Base-by-base conservation (phyloP, 1,284 basidiomycete species). In the Malassezia globosa region DNA sequence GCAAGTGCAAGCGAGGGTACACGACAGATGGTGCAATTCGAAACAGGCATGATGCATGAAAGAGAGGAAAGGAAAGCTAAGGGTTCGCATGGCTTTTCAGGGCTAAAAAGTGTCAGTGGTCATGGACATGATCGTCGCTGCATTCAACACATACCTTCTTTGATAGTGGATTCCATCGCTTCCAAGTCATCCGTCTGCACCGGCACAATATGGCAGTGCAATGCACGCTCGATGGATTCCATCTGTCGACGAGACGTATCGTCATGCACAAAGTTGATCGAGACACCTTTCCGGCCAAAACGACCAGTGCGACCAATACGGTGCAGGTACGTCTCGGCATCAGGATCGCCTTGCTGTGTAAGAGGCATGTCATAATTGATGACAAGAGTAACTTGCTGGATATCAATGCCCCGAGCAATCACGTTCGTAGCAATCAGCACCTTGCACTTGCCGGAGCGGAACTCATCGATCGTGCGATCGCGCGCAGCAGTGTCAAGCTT, bases 391-490 rank as follows among this genome's bases (percentile, higher is more conserved):
- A 99, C 94, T 76, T 96, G 92, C 58, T 88, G 79, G 64, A 99
- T 95, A 70, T 99, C 94, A 76, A 99, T 97, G 38, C 94, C 94
- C 29, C 94, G 82, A 7, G 94, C 89, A 59, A 97, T 85, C 63
- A 99, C 94, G 73, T 99, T 97, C 46, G 94, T 99, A 45, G 94
- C 95, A 72, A 99, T 97, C 58, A 99, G 76, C 34, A 95, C 92
- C 75, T 97, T 97, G 72, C 88, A 87, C 70, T 83, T 84, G 51
- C 94, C 94, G 63, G 94, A 84, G 42, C 94, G 80, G 81, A 97
- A 99, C 22, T 82, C 82, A 70, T 96, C 90, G 66, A 97, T 92
- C 58, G 92, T 84, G 31, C 79, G 69, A 73, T 99, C 94, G 63
- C 94, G 87, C 66, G 92, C 87, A 1, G 77, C 60, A 11, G 84